Evolutionary conservation across 1,139 yeast genomes (phyloP), one percentile per base, ranked within the genome.

Genomic region (Nakaseomyces kungkrabaensis): DNA sequence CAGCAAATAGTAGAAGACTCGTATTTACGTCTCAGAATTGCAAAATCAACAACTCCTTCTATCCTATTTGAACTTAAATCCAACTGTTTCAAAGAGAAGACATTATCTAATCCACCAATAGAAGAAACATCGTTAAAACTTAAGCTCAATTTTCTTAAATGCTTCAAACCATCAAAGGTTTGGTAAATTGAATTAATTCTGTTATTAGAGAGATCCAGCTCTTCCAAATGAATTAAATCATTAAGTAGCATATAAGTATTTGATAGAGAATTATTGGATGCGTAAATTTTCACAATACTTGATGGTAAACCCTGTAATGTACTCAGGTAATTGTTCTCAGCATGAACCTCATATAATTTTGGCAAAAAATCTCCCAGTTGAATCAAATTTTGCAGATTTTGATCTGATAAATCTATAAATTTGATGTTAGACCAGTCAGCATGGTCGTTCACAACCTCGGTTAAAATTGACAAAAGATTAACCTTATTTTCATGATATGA

Each of bases 291-390:
- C 32, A 56, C 48, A 13, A 50, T 40, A 25, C 49, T 46, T 17
- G 48, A 10, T 11, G 64, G 59, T 3, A 59, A 48, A 3, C 62
- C 63, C n/a, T 52, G 50, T 10, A 58, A 36, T 4, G 59, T 53
- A 38, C 52, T 56, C 29, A 63, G 46, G 10, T 55, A 45, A 49
- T 63, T 63, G 44, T 52, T 38, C 25, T 52, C 47, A 6, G 62
- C 40, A 45, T 61, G 50, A 10, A 57, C 48, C n/a, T 52, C 50
- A n/a, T 48, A 45, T n/a, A 63, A 43, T 38, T 51, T 48, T 3
- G 66, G 67, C 17, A 59, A 48, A 43, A 59, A 51, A 25, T 54
- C 53, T n/a, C 56, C 50, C 41, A 63, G 47, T 3, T 61, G 62
- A 31, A 54, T 49, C 4, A 60, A 37, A 40, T 56, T 60, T 10